Evolutionary conservation across 164 flowering plant genomes (phyloP).

Genomic region (Vitis rotundifolia): DNA sequence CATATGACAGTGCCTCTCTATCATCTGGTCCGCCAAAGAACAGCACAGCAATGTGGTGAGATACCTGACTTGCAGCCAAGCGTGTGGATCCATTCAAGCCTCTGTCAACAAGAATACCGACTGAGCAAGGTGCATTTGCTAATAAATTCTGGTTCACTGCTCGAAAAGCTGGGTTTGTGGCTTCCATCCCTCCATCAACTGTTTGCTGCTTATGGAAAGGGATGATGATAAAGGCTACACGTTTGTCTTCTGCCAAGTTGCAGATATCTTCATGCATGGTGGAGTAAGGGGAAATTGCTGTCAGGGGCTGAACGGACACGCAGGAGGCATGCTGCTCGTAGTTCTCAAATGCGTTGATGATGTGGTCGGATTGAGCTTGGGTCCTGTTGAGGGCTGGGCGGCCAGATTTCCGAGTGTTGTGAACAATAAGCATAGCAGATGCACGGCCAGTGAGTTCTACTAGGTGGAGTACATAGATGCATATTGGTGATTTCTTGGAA

Average conservation of each 20-base stretch:
- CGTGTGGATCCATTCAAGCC: conserved; percentile 25
- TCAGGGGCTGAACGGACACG: conserved; percentile 33
- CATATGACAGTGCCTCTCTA: conserved; percentile 32
- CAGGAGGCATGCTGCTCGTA: conserved; percentile 23
- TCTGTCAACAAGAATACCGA: conserved; percentile 36
- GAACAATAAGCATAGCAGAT: conserved; percentile 41
- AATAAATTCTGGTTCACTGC: conserved; percentile 29
- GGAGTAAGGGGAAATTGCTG: conserved; percentile 36
- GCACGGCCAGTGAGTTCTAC: conserved; percentile 42
- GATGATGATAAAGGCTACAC: conserved; percentile 30
- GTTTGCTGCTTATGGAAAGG: conserved; percentile 44
- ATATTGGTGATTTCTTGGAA: conserved; percentile 29
- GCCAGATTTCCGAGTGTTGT: conserved; percentile 26
- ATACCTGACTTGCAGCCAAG: conserved; percentile 13
- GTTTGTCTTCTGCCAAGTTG: conserved; percentile 33
- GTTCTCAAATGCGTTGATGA: conserved; percentile 35
- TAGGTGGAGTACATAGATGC: conserved; percentile 30
- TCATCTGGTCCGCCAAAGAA: conserved; percentile 41
- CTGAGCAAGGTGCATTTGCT: conserved; percentile 36
- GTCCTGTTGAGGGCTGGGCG: conserved; percentile 34
- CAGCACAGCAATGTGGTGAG: conserved; percentile 26
- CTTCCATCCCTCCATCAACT: conserved; percentile 39
- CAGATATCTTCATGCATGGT: conserved; percentile 41
- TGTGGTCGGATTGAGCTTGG: conserved; percentile 41
- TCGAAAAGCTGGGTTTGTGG: conserved; percentile 33